These are phyloP conservation scores for Ascochyta fabae DNA, from an alignment of 2,329 filamentous ascomycete genomes.

Conservation along the genomic window DNA sequence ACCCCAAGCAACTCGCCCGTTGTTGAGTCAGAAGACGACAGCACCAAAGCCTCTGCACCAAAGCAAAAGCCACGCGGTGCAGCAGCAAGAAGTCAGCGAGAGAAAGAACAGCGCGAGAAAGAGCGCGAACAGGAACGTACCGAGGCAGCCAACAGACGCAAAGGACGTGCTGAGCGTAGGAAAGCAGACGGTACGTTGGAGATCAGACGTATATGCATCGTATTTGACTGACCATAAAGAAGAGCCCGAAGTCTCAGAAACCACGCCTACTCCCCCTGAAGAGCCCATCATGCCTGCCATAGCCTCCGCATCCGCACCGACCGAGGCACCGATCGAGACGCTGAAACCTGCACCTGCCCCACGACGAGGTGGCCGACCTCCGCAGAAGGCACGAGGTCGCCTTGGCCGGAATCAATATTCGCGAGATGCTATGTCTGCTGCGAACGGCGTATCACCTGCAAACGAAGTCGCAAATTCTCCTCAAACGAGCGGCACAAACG, in stretches of 20 bases:
- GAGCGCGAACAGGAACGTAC: slow-evolving; percentile 76
- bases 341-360: slow-evolving; percentile 37
- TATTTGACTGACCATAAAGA: slow-evolving; percentile 26
- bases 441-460: slow-evolving; percentile 44
- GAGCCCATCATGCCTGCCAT: slow-evolving; percentile 32
- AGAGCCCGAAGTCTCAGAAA: slow-evolving; percentile 41
- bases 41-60: slow-evolving; percentile 51
- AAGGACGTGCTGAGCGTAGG: slow-evolving; percentile 80
- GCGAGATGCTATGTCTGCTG: slow-evolving; percentile 40
- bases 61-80: slow-evolving; percentile 56
- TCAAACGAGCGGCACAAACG: slow-evolving; percentile 41
- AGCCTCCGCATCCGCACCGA: slow-evolving; percentile 32
- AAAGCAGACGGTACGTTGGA: slow-evolving; percentile 74
- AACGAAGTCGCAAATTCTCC: slow-evolving; percentile 41
- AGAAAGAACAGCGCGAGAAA: slow-evolving; percentile 66
- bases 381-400: slow-evolving; percentile 41
- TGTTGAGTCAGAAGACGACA: slow-evolving; percentile 77
- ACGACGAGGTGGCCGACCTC: slow-evolving; percentile 45
- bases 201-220: slow-evolving; percentile 18
- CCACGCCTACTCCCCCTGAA: slow-evolving; percentile 34
- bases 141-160: slow-evolving; percentile 80
- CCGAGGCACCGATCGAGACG: slow-evolving; percentile 34
- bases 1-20: slow-evolving; percentile 56
- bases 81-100: slow-evolving; percentile 59
- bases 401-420: slow-evolving; percentile 50